These are phyloP conservation scores for Phytophthora uliginosa DNA, from an alignment of 352 stramenopile species.

Conservation along the genomic window DNA sequence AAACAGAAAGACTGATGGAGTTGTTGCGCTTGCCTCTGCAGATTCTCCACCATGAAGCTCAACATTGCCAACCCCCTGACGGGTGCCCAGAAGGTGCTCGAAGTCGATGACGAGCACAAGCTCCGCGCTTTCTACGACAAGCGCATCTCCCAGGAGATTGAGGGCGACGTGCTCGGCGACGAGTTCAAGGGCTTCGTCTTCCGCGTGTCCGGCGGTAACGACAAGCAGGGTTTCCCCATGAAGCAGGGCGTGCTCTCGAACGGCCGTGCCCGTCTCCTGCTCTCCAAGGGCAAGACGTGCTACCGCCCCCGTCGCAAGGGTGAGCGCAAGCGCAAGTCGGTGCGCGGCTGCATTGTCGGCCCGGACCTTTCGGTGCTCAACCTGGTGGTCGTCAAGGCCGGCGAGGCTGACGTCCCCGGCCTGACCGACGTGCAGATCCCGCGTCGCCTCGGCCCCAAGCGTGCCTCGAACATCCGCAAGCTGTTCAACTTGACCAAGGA, in stretches of 20 bases:
- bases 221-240: constrained; percentile 99
- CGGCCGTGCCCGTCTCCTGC: constrained; percentile 98
- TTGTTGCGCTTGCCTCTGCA: constrained; percentile 19
- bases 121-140: constrained; percentile 99
- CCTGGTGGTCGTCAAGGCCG: constrained; percentile 99
- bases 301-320: constrained; percentile 96
- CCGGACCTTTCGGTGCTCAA: constrained; percentile 99
- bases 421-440: constrained; percentile 98
- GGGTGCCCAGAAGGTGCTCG: constrained; percentile 99
- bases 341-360: constrained; percentile 99
- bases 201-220: constrained; percentile 99
- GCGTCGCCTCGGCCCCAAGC: constrained; percentile 99
- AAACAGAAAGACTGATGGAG: background rate
- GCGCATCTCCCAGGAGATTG: constrained; percentile 99
- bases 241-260: constrained; percentile 99
- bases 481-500: constrained; percentile 99
- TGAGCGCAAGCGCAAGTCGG: constrained; percentile 99
- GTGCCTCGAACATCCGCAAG: constrained; percentile 99
- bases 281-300: constrained; percentile 98
- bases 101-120: constrained; percentile 99
- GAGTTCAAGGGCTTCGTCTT: constrained; percentile 99
- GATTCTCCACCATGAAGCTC: constrained; percentile 96
- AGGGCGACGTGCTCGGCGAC: constrained; percentile 98
- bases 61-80: constrained; percentile 99
- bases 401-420: constrained; percentile 96